phyloP scores from a whole-genome alignment of 352 stramenopile species.

The Globisporangium echinulatum region DNA sequence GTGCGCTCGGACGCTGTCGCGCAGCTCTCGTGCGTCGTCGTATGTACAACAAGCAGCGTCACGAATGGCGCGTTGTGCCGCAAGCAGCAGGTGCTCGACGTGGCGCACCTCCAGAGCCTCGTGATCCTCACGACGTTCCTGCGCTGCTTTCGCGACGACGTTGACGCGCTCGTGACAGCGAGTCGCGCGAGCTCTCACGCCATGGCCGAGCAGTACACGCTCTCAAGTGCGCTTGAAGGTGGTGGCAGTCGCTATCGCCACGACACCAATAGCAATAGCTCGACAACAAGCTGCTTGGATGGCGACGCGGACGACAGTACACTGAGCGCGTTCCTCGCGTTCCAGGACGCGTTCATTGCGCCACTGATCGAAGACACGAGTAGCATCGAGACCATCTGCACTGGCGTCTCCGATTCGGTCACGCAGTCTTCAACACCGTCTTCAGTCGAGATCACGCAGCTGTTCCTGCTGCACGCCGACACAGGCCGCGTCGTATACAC shows the following conservation, averaged over 20 bases:
- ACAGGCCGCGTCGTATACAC: slow-evolving; percentile 21
- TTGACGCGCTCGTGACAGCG: slow-evolving; percentile 23
- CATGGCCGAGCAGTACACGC: slow-evolving; percentile 48
- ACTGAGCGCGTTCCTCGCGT: slow-evolving; percentile 31
- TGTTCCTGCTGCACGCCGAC: slow-evolving; percentile 35
- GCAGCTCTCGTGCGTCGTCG: slow-evolving; percentile 34
- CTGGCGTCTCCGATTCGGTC: slow-evolving; percentile 11
- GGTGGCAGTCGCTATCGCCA: background rate
- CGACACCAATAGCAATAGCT: no score
- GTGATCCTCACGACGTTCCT: slow-evolving; percentile 42
- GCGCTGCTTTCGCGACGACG: slow-evolving; percentile 15
- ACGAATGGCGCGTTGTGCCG: background rate
- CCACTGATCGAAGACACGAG: slow-evolving; percentile 24
- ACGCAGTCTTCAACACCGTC: background rate
- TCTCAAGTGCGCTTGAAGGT: slow-evolving; percentile 30
- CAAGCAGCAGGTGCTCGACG: slow-evolving; percentile 15
- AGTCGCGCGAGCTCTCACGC: slow-evolving; percentile 20
- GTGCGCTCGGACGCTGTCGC: slow-evolving; percentile 26
- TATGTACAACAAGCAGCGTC: slow-evolving; percentile 20
- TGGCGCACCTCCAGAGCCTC: slow-evolving; percentile 33
- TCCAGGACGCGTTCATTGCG: slow-evolving; percentile 30
- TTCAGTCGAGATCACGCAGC: slow-evolving; percentile 14
- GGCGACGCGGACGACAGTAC: slow-evolving; percentile 9
- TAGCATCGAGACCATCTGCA: slow-evolving; percentile 8
- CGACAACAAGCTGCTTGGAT: background rate